Evolutionary conservation across 306 rosid genomes (phyloP).

Genomic region (Myrica gale): DNA sequence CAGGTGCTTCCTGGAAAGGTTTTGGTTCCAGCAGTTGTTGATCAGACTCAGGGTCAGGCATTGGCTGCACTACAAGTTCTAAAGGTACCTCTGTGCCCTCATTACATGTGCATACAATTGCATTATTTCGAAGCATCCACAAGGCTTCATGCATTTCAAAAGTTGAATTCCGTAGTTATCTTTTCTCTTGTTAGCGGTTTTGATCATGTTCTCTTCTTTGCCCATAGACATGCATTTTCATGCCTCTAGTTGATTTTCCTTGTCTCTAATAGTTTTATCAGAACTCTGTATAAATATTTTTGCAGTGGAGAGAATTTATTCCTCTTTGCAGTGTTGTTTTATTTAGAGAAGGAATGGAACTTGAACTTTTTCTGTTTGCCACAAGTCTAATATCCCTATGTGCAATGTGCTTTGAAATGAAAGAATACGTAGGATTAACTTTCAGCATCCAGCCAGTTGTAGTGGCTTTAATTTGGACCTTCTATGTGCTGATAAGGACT

Average conservation of each 20-base stretch:
- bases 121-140: neutral
- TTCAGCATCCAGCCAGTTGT: neutral
- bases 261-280: neutral
- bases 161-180: neutral
- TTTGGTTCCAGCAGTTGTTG: conserved; percentile 88
- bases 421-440: neutral
- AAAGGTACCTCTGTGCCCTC: conserved; percentile 53
- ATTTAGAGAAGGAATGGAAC: no score
- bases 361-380: no score
- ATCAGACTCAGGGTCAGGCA: conserved; percentile 97
- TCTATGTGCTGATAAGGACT: neutral
- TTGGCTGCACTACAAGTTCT: conserved; percentile 85
- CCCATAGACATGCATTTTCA: neutral
- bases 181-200: neutral
- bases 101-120: neutral
- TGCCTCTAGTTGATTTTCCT: neutral
- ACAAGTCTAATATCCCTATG: neutral
- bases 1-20: conserved; percentile 85
- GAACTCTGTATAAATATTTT: neutral
- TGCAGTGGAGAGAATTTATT: neutral
- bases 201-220: neutral
- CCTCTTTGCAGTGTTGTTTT: neutral
- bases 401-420: neutral
- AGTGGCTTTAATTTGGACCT: neutral
- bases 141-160: conserved; percentile 7